Evolutionary conservation across 2,329 filamentous ascomycete species (phyloP).

Genomic region (Scytalidium lignicola): DNA sequence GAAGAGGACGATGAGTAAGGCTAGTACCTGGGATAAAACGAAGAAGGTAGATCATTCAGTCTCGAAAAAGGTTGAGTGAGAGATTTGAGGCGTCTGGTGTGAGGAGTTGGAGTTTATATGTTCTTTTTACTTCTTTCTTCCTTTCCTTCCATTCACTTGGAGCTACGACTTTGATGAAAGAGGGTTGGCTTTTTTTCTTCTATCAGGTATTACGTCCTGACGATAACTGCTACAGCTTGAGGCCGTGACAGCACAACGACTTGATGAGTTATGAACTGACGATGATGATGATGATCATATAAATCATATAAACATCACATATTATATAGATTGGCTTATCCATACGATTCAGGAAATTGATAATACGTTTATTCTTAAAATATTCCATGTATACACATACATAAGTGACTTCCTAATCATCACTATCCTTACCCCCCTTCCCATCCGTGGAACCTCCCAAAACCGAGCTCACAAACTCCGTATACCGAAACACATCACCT

Average conservation of each 20-base stretch:
- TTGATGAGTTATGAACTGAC: no score
- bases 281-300: no score
- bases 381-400: background rate
- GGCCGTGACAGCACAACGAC: no score
- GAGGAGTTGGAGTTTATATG: no score
- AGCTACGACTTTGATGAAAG: no score
- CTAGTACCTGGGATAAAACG: conserved; percentile 16
- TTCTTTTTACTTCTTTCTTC: no score
- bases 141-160: no score
- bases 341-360: background rate
- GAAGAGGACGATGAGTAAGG: conserved; percentile 21
- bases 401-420: conserved; percentile 5
- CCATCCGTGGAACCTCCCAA: conserved; percentile 21
- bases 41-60: conserved; percentile 9
- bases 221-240: no score
- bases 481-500: conserved; percentile 88
- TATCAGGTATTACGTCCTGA: no score
- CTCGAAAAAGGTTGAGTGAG: conserved; percentile 4
- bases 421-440: conserved; percentile 14
- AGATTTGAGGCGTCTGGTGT: no score
- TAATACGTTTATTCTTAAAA: background rate
- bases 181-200: no score
- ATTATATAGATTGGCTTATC: background rate
- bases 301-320: no score
- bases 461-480: conserved; percentile 68